Conservation (phyloP, 2,329 filamentous ascomycete species). For the Sclerotinia glacialis region DNA sequence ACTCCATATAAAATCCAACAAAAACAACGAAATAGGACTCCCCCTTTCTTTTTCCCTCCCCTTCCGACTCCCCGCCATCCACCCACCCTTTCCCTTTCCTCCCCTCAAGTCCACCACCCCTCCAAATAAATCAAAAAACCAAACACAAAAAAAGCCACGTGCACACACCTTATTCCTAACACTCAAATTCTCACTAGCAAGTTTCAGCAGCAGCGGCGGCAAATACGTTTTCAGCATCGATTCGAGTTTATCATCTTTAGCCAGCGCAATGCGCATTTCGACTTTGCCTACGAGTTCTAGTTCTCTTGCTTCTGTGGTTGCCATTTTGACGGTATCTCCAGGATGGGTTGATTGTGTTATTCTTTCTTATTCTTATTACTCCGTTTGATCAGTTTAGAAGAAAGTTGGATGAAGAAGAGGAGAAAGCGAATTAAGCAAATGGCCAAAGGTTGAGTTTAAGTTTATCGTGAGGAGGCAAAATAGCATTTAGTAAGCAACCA, state of each 20-base stretch:
- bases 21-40: too few relatives aligned
- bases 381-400: neutral
- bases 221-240: conserved; percentile 75
- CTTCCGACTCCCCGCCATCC: neutral
- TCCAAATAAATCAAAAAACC: neutral
- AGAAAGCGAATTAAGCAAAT: neutral
- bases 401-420: neutral
- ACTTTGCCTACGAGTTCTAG: conserved; percentile 80
- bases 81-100: neutral
- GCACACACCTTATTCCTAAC: conserved; percentile 70
- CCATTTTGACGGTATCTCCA: conserved; percentile 3
- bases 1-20: too few relatives aligned
- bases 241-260: conserved; percentile 81
- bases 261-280: conserved; percentile 68
- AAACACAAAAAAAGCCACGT: conserved; percentile 12
- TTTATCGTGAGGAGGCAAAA: neutral
- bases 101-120: neutral
- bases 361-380: neutral
- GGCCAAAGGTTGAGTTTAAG: too few relatives aligned
- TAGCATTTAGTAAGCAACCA: neutral
- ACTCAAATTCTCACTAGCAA: conserved; percentile 72
- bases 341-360: neutral
- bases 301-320: conserved; percentile 49
- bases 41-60: too few relatives aligned
- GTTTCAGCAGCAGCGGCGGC: conserved; percentile 78